Conservation (phyloP, 1,139 yeast species). For the Maudiozyma humilis region DNA sequence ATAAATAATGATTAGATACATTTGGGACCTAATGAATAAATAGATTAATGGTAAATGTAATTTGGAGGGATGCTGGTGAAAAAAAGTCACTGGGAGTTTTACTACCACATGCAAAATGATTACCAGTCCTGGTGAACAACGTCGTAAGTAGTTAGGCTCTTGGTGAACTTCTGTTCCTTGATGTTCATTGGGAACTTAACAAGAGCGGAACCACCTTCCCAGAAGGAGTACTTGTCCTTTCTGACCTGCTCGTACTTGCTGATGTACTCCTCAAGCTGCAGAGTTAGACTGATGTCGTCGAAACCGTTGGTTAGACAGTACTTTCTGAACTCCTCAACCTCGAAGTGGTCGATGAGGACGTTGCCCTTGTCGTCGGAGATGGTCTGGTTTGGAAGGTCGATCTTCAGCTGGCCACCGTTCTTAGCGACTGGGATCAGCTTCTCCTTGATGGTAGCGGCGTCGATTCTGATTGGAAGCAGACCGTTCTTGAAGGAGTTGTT, state of each 20-base stretch:
- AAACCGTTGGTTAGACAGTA: conserved; percentile 90
- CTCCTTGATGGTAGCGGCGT: conserved; percentile 59
- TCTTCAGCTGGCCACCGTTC: conserved; percentile 60
- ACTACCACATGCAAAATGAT: conserved; percentile 3
- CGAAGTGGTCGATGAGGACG: conserved; percentile 72
- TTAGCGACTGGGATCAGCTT: conserved; percentile 75
- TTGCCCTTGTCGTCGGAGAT: conserved; percentile 65
- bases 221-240: conserved; percentile 74
- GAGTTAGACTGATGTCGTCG: conserved; percentile 92
- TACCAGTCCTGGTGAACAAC: conserved; percentile 76
- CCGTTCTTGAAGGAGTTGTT: conserved; percentile 96
- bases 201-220: conserved; percentile 74
- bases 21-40: neutral
- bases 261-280: conserved; percentile 79
- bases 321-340: conserved; percentile 84
- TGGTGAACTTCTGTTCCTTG: conserved; percentile 39
- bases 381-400: conserved; percentile 81
- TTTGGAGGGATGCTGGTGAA: too few relatives aligned
- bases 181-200: conserved; percentile 57
- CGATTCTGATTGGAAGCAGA: conserved; percentile 78
- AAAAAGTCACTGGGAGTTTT: neutral
- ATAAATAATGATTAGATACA: conserved; percentile 2
- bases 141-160: conserved; percentile 43
- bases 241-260: conserved; percentile 65
- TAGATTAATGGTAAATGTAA: neutral